Conservation (phyloP, 2,329 filamentous ascomycete species). For the Volutella citrinella region DNA sequence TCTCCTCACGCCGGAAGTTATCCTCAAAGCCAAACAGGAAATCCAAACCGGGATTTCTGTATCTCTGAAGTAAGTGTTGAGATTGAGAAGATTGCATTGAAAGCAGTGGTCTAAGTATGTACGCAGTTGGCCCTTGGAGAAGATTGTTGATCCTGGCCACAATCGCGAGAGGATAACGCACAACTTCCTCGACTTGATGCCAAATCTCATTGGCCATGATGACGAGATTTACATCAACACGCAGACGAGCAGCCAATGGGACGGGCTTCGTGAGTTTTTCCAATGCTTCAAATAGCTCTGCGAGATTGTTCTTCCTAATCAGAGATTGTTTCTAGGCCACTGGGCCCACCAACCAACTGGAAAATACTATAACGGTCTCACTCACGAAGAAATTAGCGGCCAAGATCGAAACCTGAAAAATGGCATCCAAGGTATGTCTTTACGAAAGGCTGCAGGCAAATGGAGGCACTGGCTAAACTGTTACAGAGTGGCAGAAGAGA, state of each 20-base stretch:
- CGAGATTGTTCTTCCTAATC: slow-evolving; percentile 8
- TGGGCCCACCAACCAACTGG: slow-evolving; percentile 3
- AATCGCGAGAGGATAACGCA: neutral
- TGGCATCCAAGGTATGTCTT: slow-evolving; percentile 6
- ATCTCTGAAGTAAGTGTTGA: no score
- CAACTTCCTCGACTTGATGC: slow-evolving; percentile 3
- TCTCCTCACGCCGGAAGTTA: no score
- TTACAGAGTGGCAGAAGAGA: slow-evolving; percentile 40
- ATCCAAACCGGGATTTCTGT: no score
- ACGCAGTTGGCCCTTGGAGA: slow-evolving; percentile 44
- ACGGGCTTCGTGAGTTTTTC: slow-evolving; percentile 43
- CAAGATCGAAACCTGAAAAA: neutral
- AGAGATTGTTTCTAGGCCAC: neutral
- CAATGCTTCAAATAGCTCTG: slow-evolving; percentile 25
- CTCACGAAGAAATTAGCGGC: slow-evolving; percentile 4
- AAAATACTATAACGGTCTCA: slow-evolving; percentile 3
- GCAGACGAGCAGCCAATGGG: slow-evolving; percentile 55
- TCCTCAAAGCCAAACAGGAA: no score
- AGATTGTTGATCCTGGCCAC: slow-evolving; percentile 3
- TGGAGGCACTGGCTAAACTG: no score
- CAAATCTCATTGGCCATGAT: slow-evolving; percentile 35
- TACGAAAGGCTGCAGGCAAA: no score
- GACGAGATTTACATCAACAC: slow-evolving; percentile 55
- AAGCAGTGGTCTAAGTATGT: no score
- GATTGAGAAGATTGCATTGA: no score